Percentiles rank a stretch among this genome's conserved stretches.
These are phyloP conservation scores for Pleurotus tuber-regium DNA, from an alignment of 768 basidiomycete genomes.

Conservation along the genomic window DNA sequence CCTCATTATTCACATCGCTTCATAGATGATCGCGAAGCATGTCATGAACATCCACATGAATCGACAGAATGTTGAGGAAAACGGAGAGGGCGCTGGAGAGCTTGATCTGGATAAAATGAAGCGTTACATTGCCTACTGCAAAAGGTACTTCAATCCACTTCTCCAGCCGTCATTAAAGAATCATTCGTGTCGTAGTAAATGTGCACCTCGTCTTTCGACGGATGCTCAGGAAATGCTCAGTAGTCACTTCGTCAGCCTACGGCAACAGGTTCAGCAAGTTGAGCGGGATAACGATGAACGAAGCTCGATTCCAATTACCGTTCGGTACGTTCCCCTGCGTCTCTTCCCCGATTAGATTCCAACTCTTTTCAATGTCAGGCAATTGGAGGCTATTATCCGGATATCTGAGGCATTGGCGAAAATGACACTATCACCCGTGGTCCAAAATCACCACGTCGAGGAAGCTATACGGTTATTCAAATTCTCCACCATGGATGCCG, in stretches of 20 bases:
- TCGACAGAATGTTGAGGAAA: slow-evolving; percentile 57
- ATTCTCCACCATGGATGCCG: slow-evolving; percentile 98
- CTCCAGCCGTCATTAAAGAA: neutral
- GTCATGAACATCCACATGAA: slow-evolving; percentile 99
- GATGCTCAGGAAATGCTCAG: slow-evolving; percentile 97
- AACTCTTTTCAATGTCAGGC: slow-evolving; percentile 35
- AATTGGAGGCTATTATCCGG: slow-evolving; percentile 98
- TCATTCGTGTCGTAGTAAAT: slow-evolving; percentile 60
- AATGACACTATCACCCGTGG: slow-evolving; percentile 82
- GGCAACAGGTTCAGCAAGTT: slow-evolving; percentile 93
- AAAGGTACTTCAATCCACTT: slow-evolving; percentile 54
- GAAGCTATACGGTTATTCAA: slow-evolving; percentile 98
- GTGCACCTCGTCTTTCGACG: slow-evolving; percentile 88
- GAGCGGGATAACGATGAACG: slow-evolving; percentile 97
- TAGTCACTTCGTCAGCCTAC: slow-evolving; percentile 89
- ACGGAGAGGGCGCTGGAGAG: slow-evolving; percentile 77
- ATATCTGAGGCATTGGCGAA: slow-evolving; percentile 98
- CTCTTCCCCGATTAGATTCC: neutral
- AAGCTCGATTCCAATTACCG: slow-evolving; percentile 96
- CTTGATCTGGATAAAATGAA: slow-evolving; percentile 99
- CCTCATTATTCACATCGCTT: slow-evolving; percentile 5
- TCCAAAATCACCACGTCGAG: slow-evolving; percentile 92
- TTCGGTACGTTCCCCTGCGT: slow-evolving; percentile 60
- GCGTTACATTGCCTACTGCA: slow-evolving; percentile 94
- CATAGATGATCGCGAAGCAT: slow-evolving; percentile 89